Evolutionary conservation across 441 rosid species (phyloP).

Genomic region (Theobroma grandiflorum): DNA sequence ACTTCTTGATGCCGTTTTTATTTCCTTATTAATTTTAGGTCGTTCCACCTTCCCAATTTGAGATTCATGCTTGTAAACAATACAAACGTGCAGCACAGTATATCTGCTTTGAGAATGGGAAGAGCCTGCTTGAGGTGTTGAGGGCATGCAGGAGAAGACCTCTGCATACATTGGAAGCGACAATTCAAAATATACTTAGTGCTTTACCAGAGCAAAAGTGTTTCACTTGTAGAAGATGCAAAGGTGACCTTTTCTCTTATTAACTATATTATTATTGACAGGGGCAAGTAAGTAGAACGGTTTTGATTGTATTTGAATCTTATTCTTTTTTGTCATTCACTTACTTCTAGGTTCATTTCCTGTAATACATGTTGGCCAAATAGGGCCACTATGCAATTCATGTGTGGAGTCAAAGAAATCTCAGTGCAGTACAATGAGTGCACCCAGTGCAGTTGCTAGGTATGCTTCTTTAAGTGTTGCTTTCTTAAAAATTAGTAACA

Average conservation of each 20-base stretch:
- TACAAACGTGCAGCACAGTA: constrained; percentile 96
- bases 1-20: constrained; percentile 24
- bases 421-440: constrained; percentile 42
- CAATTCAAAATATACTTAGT: constrained; percentile 71
- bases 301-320: constrained; percentile 29
- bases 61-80: constrained; percentile 95
- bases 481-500: constrained; percentile 17
- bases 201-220: constrained; percentile 69
- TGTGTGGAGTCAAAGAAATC: constrained; percentile 67
- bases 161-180: constrained; percentile 76
- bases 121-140: constrained; percentile 94
- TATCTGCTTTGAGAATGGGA: constrained; percentile 97
- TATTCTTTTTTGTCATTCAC: constrained; percentile 32
- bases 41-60: constrained; percentile 94
- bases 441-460: constrained; percentile 50
- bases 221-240: constrained; percentile 90
- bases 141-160: constrained; percentile 82
- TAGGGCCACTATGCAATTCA: constrained; percentile 79
- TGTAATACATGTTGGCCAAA: constrained; percentile 65
- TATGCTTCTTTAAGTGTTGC: constrained; percentile 33
- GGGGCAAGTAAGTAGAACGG: constrained; percentile 9
- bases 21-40: constrained; percentile 56
- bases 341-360: constrained; percentile 66
- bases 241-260: constrained; percentile 53
- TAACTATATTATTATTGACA: constrained; percentile 22